A percentile compares a stretch with the other conserved stretches of the same genome.
Conservation (phyloP, 495 filamentous ascomycete genomes). For the Cenococcum geophilum region DNA sequence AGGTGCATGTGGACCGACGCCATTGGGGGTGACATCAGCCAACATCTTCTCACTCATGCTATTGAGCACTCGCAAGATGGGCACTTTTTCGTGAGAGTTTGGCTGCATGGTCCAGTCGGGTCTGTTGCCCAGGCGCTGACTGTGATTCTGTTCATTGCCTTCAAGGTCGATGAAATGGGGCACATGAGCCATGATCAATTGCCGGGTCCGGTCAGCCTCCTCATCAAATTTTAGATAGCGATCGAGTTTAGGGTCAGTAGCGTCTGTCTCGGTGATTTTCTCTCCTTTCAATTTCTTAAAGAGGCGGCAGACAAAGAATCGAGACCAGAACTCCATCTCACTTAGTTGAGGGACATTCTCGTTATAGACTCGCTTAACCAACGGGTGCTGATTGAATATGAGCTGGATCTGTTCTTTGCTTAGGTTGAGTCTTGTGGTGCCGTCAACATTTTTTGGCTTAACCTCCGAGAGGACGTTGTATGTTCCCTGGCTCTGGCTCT, state of each 20-base stretch:
- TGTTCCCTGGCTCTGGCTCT: conserved; percentile 70
- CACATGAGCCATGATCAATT: conserved; percentile 53
- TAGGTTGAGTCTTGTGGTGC: conserved; percentile 71
- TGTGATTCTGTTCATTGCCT: conserved; percentile 88
- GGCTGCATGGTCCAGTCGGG: conserved; percentile 86
- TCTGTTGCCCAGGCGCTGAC: conserved; percentile 68
- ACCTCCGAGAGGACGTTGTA: conserved; percentile 93
- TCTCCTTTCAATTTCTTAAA: conserved; percentile 90
- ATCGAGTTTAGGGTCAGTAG: conserved; percentile 70
- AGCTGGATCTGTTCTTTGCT: conserved; percentile 87
- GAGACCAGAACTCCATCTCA: conserved; percentile 79
- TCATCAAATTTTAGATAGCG: conserved; percentile 66
- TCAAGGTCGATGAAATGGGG: conserved; percentile 87
- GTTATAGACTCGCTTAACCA: conserved; percentile 86
- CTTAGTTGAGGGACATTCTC: conserved; percentile 80
- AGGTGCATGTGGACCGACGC: conserved; percentile 56
- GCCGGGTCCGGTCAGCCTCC: conserved; percentile 45
- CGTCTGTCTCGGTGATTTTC: conserved; percentile 66
- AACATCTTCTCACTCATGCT: conserved; percentile 84
- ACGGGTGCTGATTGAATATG: conserved; percentile 86
- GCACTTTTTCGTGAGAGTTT: conserved; percentile 55
- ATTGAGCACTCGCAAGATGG: conserved; percentile 81
- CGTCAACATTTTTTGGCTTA: conserved; percentile 72
- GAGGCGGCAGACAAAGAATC: conserved; percentile 83
- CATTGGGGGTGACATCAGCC: conserved; percentile 71